phyloP scores from a whole-genome alignment of 176 grass and related monocot genomes.

The Oryza meyeriana region DNA sequence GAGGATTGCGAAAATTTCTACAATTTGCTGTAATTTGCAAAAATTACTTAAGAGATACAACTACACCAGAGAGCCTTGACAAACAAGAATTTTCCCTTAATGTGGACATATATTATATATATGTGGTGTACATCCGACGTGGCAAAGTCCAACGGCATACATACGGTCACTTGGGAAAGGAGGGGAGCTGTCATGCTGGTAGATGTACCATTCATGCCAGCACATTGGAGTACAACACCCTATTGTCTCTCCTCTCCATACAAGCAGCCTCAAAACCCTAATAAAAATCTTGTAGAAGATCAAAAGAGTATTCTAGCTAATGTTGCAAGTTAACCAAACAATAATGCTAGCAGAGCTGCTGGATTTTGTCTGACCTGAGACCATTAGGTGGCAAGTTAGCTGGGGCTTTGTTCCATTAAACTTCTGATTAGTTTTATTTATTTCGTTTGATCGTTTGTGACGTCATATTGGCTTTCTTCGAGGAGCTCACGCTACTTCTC shows the following conservation, averaged over 20 bases:
- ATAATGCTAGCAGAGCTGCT: not conserved
- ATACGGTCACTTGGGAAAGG: constrained; percentile 18
- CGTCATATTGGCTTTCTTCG: constrained; percentile 21
- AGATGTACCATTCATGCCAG: constrained; percentile 47
- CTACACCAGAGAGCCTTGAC: not conserved
- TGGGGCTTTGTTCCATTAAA: not conserved
- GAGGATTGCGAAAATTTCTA: not conserved
- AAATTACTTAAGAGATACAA: not conserved
- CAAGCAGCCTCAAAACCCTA: not conserved
- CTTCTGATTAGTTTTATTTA: not conserved
- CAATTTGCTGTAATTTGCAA: not conserved
- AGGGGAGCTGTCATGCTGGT: constrained; percentile 41
- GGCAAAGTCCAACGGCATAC: not conserved
- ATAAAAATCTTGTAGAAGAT: not conserved
- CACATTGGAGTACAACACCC: constrained; percentile 5
- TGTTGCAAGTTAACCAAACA: not conserved
- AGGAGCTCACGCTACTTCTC: constrained; percentile 39
- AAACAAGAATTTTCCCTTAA: not conserved
- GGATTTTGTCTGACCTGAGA: not conserved
- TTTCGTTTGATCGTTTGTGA: not conserved
- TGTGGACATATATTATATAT: not conserved
- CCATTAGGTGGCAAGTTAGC: not conserved
- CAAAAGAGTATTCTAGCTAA: not conserved
- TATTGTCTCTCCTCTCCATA: not conserved
- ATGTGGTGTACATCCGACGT: not conserved